These are phyloP conservation scores for Candida coquimbonensis DNA, from an alignment of 805 yeast species.

Conservation along the genomic window DNA sequence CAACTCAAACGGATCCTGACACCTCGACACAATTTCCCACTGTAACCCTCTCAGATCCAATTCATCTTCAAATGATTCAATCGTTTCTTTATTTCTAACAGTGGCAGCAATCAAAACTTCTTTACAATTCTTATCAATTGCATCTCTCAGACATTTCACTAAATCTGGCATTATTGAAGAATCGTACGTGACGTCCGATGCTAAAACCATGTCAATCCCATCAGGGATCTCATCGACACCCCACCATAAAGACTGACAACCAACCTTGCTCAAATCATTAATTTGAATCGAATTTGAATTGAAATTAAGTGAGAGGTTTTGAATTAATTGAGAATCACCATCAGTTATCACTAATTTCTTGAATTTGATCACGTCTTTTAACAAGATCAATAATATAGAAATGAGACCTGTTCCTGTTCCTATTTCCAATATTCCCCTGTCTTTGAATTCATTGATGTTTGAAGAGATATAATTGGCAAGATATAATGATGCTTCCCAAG, in stretches of 20 bases:
- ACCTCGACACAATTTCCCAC: conserved; percentile 10
- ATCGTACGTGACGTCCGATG: conserved; percentile 90
- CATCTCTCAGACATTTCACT: conserved; percentile 35
- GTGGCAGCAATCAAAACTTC: conserved; percentile 63
- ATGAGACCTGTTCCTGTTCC: conserved; percentile 92
- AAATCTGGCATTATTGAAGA: conserved; percentile 48
- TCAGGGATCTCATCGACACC: conserved; percentile 36
- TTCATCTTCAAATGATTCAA: conserved; percentile 33
- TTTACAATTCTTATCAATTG: conserved; percentile 13
- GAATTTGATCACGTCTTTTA: conserved; percentile 8
- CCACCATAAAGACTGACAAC: conserved; percentile 53
- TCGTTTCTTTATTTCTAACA: conserved; percentile 53
- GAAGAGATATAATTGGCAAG: conserved; percentile 44
- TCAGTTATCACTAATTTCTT: conserved; percentile 48
- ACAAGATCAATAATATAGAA: conserved; percentile 32
- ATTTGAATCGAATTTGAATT: conserved; percentile 32
- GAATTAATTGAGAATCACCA: conserved; percentile 54
- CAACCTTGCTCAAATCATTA: conserved; percentile 4
- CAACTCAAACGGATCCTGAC: conserved; percentile 18
- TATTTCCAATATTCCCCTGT: conserved; percentile 50
- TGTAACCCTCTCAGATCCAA: conserved; percentile 21
- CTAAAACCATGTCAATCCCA: conserved; percentile 48
- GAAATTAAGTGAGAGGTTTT: conserved; percentile 38
- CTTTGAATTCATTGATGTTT: conserved; percentile 9
- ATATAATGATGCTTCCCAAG: conserved; percentile 89